Evolutionary conservation across 139 green algal species (phyloP).

Genomic region (Coccomyxa sp.): DNA sequence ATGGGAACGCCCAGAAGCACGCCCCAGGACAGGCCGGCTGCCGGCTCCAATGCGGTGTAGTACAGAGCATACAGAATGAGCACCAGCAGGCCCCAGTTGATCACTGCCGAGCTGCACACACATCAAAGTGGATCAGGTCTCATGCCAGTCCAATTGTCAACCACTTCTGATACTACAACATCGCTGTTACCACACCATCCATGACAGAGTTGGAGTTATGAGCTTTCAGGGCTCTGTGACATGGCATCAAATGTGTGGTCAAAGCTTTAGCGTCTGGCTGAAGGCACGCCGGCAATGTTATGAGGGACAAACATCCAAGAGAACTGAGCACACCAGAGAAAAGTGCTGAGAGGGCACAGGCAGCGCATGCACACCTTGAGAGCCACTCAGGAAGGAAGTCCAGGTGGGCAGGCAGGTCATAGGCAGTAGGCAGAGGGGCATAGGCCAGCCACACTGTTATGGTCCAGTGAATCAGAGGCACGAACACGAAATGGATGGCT

Average conservation of each 20-base stretch:
- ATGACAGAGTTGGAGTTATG: too few species aligned
- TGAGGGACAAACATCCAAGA: not conserved
- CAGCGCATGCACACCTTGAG: not conserved
- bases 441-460: conserved; percentile 55
- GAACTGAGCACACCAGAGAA: not conserved
- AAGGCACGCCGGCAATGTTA: not conserved
- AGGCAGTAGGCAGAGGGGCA: conserved; percentile 21
- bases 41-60: conserved; percentile 63
- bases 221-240: too few species aligned
- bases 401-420: conserved; percentile 13
- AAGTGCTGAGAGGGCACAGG: not conserved
- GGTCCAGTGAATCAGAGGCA: conserved; percentile 69
- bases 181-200: not conserved
- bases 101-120: conserved; percentile 17
- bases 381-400: conserved; percentile 8
- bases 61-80: conserved; percentile 39
- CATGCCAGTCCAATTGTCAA: not conserved
- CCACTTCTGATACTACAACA: not conserved
- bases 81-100: conserved; percentile 33
- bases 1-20: conserved; percentile 52
- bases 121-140: too few species aligned
- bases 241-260: too few species aligned
- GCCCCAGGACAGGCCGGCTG: conserved; percentile 70
- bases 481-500: conserved; percentile 80
- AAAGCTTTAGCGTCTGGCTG: too few species aligned